A percentile compares a stretch with the other conserved stretches of the same genome.
Evolutionary conservation across 2,329 filamentous ascomycete species (phyloP).

Genomic region (Ophiocordyceps australis): DNA sequence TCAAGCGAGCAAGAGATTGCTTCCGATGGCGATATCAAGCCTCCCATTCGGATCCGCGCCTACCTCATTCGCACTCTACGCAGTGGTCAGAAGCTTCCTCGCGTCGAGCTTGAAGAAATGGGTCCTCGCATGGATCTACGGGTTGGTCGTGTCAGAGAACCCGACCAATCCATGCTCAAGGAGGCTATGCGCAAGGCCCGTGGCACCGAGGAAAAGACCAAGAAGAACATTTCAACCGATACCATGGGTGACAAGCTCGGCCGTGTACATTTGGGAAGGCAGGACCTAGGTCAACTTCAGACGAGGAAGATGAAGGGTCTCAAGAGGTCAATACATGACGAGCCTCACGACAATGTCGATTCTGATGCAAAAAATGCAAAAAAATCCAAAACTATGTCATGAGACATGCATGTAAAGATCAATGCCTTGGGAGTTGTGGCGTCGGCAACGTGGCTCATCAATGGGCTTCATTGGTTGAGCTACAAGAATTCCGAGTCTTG

Average conservation of each 20-base stretch:
- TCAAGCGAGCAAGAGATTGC: conserved; percentile 46
- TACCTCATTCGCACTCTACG: conserved; percentile 79
- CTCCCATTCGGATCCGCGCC: conserved; percentile 49
- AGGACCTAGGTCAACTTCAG: conserved; percentile 75
- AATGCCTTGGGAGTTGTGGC: conserved; percentile 7
- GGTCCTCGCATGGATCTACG: conserved; percentile 86
- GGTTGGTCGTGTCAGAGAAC: conserved; percentile 61
- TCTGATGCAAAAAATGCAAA: no score
- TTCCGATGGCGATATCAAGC: conserved; percentile 27
- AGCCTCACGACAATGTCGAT: conserved; percentile 22
- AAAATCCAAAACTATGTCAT: no score
- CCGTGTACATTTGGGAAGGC: conserved; percentile 75
- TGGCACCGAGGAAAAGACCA: conserved; percentile 55
- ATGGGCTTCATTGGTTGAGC: no score
- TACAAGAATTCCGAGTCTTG: no score
- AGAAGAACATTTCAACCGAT: conserved; percentile 94
- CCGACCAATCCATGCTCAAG: conserved; percentile 67
- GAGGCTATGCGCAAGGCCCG: conserved; percentile 78
- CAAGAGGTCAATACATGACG: conserved; percentile 59
- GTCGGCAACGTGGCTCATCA: no score
- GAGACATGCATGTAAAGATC: conserved; percentile 1
- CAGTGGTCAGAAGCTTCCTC: conserved; percentile 70
- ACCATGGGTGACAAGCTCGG: conserved; percentile 92
- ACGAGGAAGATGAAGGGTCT: conserved; percentile 99
- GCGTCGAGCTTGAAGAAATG: conserved; percentile 89